Conservation (phyloP, 1,284 basidiomycete genomes). For the Ganoderma multipileum region DNA sequence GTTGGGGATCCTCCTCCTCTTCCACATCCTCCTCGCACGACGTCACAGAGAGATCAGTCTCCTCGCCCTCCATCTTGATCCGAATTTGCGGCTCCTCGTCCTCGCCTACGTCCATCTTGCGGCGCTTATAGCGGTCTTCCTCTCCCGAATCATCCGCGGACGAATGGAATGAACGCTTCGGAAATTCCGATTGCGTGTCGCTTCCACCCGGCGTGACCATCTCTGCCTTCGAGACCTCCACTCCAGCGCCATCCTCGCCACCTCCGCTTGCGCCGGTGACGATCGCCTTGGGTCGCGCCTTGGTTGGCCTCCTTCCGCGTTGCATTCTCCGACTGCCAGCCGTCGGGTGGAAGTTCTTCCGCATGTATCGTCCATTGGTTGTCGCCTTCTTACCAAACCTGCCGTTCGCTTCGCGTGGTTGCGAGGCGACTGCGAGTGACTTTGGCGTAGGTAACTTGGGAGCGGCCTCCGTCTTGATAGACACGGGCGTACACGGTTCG, state of each 20-base stretch:
- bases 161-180: conserved; percentile 16
- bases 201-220: neutral
- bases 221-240: conserved; percentile 6
- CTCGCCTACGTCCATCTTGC: conserved; percentile 13
- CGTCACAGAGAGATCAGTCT: conserved; percentile 29
- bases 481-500: conserved; percentile 18
- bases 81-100: conserved; percentile 22
- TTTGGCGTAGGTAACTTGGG: conserved; percentile 46
- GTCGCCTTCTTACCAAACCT: conserved; percentile 57
- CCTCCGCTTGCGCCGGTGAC: conserved; percentile 42
- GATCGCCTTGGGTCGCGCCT: conserved; percentile 49
- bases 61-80: conserved; percentile 29
- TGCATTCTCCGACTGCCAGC: conserved; percentile 36
- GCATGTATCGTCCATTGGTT: conserved; percentile 56
- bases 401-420: conserved; percentile 56
- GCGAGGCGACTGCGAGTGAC: conserved; percentile 54
- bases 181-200: neutral
- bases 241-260: conserved; percentile 2
- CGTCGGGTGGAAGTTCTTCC: conserved; percentile 43
- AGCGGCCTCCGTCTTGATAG: conserved; percentile 29
- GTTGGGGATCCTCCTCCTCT: conserved; percentile 29
- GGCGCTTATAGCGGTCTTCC: conserved; percentile 21
- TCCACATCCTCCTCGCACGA: conserved; percentile 36
- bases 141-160: conserved; percentile 8
- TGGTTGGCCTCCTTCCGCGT: conserved; percentile 40